These are phyloP conservation scores for Amphirosellinia nigrospora DNA, from an alignment of 495 filamentous ascomycete species.

Conservation along the genomic window DNA sequence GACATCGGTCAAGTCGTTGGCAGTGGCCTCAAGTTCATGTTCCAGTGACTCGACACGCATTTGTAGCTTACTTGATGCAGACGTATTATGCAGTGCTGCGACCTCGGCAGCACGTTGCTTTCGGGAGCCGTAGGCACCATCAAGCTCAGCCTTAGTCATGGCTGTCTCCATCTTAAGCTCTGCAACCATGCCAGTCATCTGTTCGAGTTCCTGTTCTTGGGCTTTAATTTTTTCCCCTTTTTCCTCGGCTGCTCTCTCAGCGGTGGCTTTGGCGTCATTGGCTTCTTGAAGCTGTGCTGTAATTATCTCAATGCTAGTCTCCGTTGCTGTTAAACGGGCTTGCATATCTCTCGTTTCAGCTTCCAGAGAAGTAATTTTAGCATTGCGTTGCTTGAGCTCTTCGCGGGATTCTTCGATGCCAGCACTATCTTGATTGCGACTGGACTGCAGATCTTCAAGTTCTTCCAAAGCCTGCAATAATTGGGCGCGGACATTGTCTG, in stretches of 20 bases:
- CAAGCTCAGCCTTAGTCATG: constrained; percentile 90
- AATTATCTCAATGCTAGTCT: constrained; percentile 42
- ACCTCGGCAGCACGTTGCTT: constrained; percentile 79
- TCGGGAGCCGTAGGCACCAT: constrained; percentile 85
- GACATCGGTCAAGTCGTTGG: constrained; percentile 85
- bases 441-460: constrained; percentile 52
- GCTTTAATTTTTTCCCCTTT: constrained; percentile 52
- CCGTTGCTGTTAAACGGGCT: constrained; percentile 42
- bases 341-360: constrained; percentile 47
- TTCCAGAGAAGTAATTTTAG: constrained; percentile 55
- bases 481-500: constrained; percentile 50
- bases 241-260: constrained; percentile 43
- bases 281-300: constrained; percentile 44
- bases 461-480: constrained; percentile 60
- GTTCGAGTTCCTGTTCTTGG: constrained; percentile 70
- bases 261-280: constrained; percentile 42
- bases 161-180: constrained; percentile 89
- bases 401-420: constrained; percentile 50
- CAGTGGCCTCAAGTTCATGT: constrained; percentile 79
- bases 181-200: constrained; percentile 80
- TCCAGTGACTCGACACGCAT: constrained; percentile 68
- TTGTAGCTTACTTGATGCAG: constrained; percentile 70
- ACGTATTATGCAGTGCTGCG: constrained; percentile 68
- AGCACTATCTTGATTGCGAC: constrained; percentile 42
- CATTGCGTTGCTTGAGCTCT: constrained; percentile 57